phyloP scores from a whole-genome alignment of 805 yeast species.

The Saturnispora ahearnii region DNA sequence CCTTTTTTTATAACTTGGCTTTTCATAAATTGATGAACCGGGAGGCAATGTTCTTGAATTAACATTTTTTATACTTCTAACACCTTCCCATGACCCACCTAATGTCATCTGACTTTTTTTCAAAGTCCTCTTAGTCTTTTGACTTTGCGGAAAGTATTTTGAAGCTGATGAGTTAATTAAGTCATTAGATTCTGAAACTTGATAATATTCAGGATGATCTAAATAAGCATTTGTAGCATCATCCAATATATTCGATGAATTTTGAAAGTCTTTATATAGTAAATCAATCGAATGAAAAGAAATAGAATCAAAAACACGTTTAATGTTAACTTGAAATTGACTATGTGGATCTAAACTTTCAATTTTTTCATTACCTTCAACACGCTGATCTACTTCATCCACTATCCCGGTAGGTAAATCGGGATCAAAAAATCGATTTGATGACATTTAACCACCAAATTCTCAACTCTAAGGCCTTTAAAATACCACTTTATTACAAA shows the following conservation, averaged over 20 bases:
- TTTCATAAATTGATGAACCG: neutral
- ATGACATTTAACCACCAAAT: neutral
- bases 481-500: neutral
- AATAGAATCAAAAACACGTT: slow-evolving; percentile 30
- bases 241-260: slow-evolving; percentile 23
- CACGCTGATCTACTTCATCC: neutral
- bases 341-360: neutral
- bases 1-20: slow-evolving; percentile 3
- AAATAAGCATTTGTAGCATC: slow-evolving; percentile 35
- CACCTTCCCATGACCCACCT: slow-evolving; percentile 2
- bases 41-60: neutral
- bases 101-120: slow-evolving; percentile 1
- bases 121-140: neutral
- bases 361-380: neutral
- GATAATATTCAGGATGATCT: slow-evolving; percentile 21
- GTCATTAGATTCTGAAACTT: neutral
- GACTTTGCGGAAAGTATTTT: neutral
- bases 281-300: slow-evolving; percentile 13
- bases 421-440: slow-evolving; percentile 5
- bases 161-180: neutral
- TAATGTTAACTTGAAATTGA: slow-evolving; percentile 26
- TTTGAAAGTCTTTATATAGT: slow-evolving; percentile 24
- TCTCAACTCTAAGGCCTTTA: neutral
- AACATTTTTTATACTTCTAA: neutral
- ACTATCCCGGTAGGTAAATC: slow-evolving; percentile 1